Base-by-base conservation (phyloP, 495 filamentous ascomycete genomes). In the Neurospora sp. region DNA sequence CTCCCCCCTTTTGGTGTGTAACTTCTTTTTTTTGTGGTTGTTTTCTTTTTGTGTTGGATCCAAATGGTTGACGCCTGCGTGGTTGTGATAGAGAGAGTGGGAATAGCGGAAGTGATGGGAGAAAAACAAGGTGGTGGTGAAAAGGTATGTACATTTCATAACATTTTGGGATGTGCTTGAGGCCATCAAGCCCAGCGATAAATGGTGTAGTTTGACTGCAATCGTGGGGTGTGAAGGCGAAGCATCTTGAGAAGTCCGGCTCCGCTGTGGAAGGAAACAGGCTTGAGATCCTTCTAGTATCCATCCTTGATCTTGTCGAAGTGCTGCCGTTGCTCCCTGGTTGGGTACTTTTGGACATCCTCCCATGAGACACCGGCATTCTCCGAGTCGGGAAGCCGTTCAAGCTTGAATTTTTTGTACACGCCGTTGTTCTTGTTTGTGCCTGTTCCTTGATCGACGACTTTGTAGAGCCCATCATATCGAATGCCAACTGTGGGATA, bases 401-500 rank as follows among this genome's bases (percentile, higher is more conserved):
- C 46, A 14, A 88, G 79, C n/a, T 76, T 75, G 75, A 88, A 88
- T 39, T 81, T 80, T 37, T 83, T 79, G 65, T 82, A 85, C 0
- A 74, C 72, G 14, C 82, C 82, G 0, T 73, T 74, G 10, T 76
- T 71, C 11, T 10, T 38, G 40, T 79, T 79, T 6, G 5, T 41
- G 5, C 35, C 68, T 9, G 38, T 71, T 44, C 27, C 69, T 1
- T 73, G 16, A 6, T 27, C 22, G 5, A 72, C 72, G 11, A 89
- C 86, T 4, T 72, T 76, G 70, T 89, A 89, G 4, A 88, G 75
- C 0, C 86, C 87, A 71, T 89, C 87, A 69, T 89, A 89, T 0
- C 86, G 76, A 4, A 88, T 77, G 0, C 87, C 87, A 2, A 79
- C 80, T 0, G 18, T 38, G 0, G 87, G 87, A 14, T 61, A 61